phyloP scores from a whole-genome alignment of 805 yeast genomes.

The Sungouiella blattae region DNA sequence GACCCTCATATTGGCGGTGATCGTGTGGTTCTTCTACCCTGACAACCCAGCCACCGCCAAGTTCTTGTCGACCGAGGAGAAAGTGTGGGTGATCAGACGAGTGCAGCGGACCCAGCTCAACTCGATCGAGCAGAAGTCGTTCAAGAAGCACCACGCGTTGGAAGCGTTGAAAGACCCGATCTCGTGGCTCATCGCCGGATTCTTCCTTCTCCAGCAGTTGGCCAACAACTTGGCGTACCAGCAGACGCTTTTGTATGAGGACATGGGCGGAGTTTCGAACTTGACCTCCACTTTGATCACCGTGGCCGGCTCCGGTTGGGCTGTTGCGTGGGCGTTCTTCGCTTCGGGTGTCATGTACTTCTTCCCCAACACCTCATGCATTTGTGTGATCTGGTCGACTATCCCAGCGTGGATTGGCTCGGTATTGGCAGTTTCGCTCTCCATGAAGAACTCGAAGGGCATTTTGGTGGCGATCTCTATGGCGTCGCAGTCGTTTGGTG shows the following conservation, averaged over 20 bases:
- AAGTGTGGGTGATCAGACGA: conserved; percentile 43
- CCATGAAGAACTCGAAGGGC: conserved; percentile 42
- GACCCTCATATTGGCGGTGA: conserved; percentile 31
- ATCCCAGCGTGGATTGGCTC: conserved; percentile 45
- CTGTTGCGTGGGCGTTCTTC: conserved; percentile 37
- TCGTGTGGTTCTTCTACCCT: conserved; percentile 43
- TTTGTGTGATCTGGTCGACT: conserved; percentile 29
- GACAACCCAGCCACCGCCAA: conserved; percentile 52
- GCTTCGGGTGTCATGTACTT: conserved; percentile 28
- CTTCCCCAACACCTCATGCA: conserved; percentile 36
- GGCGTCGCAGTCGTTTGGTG: conserved; percentile 45
- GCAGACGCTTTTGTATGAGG: conserved; percentile 45
- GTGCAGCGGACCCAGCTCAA: conserved; percentile 31
- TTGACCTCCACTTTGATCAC: conserved; percentile 50
- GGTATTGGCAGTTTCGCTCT: conserved; percentile 42
- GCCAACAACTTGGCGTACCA: conserved; percentile 55
- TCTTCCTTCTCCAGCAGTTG: conserved; percentile 43
- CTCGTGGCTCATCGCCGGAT: conserved; percentile 21
- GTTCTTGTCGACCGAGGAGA: conserved; percentile 47
- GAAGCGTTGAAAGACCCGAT: conserved; percentile 47
- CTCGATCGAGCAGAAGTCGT: conserved; percentile 37
- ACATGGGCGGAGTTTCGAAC: conserved; percentile 39
- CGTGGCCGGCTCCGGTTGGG: conserved; percentile 52
- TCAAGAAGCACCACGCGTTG: conserved; percentile 47
- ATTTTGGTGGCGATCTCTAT: conserved; percentile 42